These are phyloP conservation scores for Solanum dulcamara DNA, from an alignment of 257 asterid species.

Conservation along the genomic window DNA sequence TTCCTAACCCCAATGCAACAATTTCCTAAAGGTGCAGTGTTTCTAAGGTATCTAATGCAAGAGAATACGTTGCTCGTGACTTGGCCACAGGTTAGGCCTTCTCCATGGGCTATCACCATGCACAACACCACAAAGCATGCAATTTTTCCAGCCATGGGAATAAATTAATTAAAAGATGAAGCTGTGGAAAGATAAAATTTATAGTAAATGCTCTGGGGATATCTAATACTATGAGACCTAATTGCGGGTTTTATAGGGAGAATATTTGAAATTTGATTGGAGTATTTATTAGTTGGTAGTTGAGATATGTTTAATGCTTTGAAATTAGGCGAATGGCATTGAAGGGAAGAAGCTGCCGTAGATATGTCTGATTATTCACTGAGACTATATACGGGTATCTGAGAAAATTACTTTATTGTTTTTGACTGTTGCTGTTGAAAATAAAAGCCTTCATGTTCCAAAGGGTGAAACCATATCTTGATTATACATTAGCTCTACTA, in stretches of 20 bases:
- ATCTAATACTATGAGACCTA: not conserved
- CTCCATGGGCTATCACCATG: constrained; percentile 11
- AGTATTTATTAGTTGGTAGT: not conserved
- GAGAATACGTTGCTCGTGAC: constrained; percentile 9
- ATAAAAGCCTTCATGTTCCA: no score
- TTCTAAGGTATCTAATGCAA: constrained; percentile 29
- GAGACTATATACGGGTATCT: no score
- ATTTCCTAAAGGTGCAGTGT: constrained; percentile 4
- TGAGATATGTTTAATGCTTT: not conserved
- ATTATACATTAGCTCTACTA: no score
- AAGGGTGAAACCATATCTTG: no score
- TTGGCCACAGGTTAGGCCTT: constrained; percentile 19
- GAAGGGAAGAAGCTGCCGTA: not conserved
- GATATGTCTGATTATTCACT: no score
- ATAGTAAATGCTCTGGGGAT: not conserved
- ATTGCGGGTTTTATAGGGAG: not conserved
- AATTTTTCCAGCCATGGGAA: not conserved
- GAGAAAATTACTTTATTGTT: no score
- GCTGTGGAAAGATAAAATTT: not conserved
- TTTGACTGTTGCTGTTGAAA: no score
- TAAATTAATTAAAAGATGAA: not conserved
- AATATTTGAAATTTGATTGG: not conserved
- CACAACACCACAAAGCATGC: not conserved
- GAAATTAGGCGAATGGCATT: not conserved
- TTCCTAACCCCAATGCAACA: constrained; percentile 36